These are phyloP conservation scores for Fraxinus americana DNA, from an alignment of 257 asterid genomes.

Conservation along the genomic window DNA sequence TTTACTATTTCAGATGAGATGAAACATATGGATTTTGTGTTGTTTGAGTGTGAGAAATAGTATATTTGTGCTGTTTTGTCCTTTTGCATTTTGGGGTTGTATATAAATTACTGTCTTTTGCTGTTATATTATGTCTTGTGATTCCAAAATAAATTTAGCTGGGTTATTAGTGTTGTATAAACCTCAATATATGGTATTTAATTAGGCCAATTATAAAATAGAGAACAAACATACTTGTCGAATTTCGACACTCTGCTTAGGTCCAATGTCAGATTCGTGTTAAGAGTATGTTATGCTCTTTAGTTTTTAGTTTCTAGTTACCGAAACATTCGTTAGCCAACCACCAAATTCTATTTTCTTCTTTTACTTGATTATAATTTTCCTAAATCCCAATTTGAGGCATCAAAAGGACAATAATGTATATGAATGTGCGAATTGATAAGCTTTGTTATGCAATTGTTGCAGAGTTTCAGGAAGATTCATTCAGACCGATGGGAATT, in stretches of 20 bases:
- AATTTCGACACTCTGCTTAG: not conserved
- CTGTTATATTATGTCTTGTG: not conserved
- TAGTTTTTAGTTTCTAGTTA: too few relatives aligned
- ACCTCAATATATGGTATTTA: not conserved
- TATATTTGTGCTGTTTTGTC: not conserved
- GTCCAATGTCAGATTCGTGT: not conserved
- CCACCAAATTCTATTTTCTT: not conserved
- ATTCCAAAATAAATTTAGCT: not conserved
- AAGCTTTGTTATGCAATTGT: slow-evolving; percentile 1
- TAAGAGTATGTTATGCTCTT: not conserved
- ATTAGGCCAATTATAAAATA: not conserved
- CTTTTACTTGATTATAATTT: not conserved
- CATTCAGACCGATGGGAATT: slow-evolving; percentile 52
- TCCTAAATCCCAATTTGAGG: not conserved
- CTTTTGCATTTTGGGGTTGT: not conserved
- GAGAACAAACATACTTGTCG: too few relatives aligned
- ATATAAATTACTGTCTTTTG: not conserved
- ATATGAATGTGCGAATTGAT: not conserved
- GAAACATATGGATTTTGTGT: not conserved
- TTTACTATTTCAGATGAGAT: too few relatives aligned
- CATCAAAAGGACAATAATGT: not conserved
- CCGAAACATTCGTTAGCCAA: not conserved
- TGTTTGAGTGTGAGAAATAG: not conserved
- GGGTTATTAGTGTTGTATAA: not conserved
- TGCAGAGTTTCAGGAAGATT: slow-evolving; percentile 47